These are phyloP conservation scores for Mrakia frigida DNA, from an alignment of 768 basidiomycete species.

Conservation along the genomic window DNA sequence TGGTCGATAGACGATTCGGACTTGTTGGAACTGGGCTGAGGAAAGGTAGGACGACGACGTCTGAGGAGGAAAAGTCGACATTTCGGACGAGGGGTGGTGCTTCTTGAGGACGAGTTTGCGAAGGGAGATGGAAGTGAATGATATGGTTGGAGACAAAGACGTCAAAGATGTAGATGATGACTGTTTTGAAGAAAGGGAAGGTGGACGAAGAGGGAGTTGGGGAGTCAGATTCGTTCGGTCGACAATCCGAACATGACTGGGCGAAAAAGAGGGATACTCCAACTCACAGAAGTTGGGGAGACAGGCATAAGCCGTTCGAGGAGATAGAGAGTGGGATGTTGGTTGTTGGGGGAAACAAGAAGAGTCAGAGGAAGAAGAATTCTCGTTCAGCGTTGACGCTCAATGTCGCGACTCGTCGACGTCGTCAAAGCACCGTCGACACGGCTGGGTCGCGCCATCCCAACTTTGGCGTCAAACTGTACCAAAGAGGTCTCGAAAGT, in stretches of 20 bases:
- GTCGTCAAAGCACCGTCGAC: not conserved
- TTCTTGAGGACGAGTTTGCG: not conserved
- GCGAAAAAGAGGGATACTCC: not conserved
- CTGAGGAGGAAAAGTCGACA: not conserved
- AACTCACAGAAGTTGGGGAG: not conserved
- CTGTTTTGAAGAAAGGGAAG: too few species aligned
- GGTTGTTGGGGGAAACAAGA: not conserved
- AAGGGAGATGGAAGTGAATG: not conserved
- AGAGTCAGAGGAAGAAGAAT: not conserved
- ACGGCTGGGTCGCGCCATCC: not conserved
- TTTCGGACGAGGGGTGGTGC: not conserved
- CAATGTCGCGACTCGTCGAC: not conserved
- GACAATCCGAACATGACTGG: not conserved
- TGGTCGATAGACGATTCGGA: not conserved
- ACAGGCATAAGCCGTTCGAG: not conserved
- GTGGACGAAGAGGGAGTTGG: too few species aligned
- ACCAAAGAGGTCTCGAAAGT: not conserved
- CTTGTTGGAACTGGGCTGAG: not conserved
- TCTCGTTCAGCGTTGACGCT: not conserved
- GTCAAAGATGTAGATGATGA: too few species aligned
- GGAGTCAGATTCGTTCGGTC: too few species aligned
- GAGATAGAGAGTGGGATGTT: not conserved
- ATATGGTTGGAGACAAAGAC: too few species aligned
- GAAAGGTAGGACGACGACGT: not conserved
- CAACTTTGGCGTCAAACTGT: not conserved